Evolutionary conservation across 2,329 filamentous ascomycete genomes (phyloP).

Genomic region (Aspergillus fumigatus): DNA sequence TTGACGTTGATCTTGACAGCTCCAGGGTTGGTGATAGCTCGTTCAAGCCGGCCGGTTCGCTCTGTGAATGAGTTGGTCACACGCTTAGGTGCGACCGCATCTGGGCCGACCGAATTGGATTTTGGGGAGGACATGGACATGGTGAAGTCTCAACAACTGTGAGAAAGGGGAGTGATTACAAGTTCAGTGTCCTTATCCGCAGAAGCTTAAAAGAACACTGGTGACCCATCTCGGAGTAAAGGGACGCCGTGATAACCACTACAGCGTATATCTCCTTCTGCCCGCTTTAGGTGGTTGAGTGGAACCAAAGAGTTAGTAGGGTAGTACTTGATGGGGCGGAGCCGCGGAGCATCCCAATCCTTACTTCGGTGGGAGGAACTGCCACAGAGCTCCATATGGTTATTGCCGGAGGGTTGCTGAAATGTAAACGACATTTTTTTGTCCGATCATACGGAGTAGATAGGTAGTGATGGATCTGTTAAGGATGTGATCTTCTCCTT

Average conservation of each 20-base stretch:
- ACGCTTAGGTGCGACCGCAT: slow-evolving; percentile 13
- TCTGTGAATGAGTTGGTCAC: slow-evolving; percentile 19
- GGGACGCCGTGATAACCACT: slow-evolving; percentile 39
- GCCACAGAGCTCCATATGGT: background rate
- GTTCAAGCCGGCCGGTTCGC: slow-evolving; percentile 30
- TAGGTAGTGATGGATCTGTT: background rate
- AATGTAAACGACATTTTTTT: background rate
- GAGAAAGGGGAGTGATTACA: slow-evolving; percentile 10
- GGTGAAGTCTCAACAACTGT: slow-evolving; percentile 9
- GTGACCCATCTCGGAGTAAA: slow-evolving; percentile 16
- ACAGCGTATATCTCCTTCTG: slow-evolving; percentile 46
- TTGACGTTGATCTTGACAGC: slow-evolving; percentile 92
- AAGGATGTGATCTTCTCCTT: background rate
- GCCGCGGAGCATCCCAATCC: background rate
- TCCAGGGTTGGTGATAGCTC: slow-evolving; percentile 56
- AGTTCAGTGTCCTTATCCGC: background rate
- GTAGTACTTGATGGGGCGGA: background rate
- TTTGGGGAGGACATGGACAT: slow-evolving; percentile 37
- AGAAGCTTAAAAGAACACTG: background rate
- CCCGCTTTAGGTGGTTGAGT: slow-evolving; percentile 21
- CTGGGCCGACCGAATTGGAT: slow-evolving; percentile 13
- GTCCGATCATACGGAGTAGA: background rate
- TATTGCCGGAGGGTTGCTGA: background rate
- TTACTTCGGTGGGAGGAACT: background rate
- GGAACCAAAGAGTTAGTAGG: background rate